Evolutionary conservation across 75 land plant genomes (phyloP), one percentile per base, ranked within the genome.

Genomic region (Selaginella tamariscina): DNA sequence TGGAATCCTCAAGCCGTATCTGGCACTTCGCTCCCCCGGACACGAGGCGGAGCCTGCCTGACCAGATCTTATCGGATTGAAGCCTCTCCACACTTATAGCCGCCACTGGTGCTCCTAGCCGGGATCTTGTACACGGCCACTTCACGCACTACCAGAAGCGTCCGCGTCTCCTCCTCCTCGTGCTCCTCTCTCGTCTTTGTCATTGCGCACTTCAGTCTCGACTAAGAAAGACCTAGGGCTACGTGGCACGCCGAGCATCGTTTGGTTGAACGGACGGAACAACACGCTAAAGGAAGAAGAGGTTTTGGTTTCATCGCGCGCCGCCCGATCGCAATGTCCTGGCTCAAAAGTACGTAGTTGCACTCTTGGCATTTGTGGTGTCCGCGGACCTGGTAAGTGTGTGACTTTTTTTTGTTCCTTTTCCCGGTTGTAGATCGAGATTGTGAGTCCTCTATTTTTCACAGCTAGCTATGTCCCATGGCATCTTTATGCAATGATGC

Each of bases 31-130:
- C 83, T 67, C 75, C 70, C 71, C 84, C 75, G n/a, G 99, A 95
- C 1, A 90, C 86, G 24, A 90, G 86, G 26, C 86, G 81, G 68
- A 95, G 82, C 2, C 99, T 81, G 18, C 99, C 99, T 22, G 96
- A 75, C 99, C 99, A 95, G 82, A 95, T 95, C 81, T 84, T 85
- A 75, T 95, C 99, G 65, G 99, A 82, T 70, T 95, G 99, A 2
- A 95, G 85, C 99, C 99, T 90, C 99, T 32, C 91, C 96, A 70
- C 99, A 95, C 73, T 95, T 95, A 80, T 87, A 95, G 9, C 96
- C 96, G 57, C 96, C 99, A 75, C 85, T 82, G 56, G 88, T 85
- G 70, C 78, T 71, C 54, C 99, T 83, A 1, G 96, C 88, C 8
- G 99, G 92, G 85, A 95, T 87, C 71, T 95, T 95, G 87, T 76